phyloP scores from a whole-genome alignment of 1,284 basidiomycete genomes.

The Coniferiporia sulphurascens region DNA sequence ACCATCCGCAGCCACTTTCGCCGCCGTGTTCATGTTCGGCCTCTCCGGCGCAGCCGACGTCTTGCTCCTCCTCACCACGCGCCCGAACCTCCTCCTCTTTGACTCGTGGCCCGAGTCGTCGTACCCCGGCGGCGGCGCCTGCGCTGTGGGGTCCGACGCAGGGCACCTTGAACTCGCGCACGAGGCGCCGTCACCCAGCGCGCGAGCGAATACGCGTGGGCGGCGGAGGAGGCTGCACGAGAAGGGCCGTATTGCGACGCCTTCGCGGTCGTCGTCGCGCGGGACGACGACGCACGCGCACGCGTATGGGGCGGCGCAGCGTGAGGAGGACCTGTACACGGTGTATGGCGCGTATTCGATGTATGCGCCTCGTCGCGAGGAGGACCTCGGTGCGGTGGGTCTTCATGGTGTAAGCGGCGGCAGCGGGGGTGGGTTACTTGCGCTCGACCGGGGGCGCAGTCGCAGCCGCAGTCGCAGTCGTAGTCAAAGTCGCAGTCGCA shows the following conservation, averaged over 20 bases:
- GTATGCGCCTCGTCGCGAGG: background rate
- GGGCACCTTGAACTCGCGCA: background rate
- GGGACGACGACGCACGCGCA: background rate
- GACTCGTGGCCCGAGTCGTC: background rate
- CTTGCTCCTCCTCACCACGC: constrained; percentile 9
- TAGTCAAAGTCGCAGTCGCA: background rate
- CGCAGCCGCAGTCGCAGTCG: background rate
- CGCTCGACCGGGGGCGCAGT: background rate
- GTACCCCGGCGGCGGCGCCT: background rate
- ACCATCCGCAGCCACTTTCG: constrained; percentile 30
- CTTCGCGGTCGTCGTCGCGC: constrained; percentile 7
- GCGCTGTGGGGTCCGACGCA: background rate
- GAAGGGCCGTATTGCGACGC: constrained; percentile 3
- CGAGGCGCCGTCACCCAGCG: background rate
- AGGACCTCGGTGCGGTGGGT: background rate
- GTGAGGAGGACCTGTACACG: background rate
- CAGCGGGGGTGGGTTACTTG: background rate
- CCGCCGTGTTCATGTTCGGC: constrained; percentile 28
- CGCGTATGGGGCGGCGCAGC: background rate
- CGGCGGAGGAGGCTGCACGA: background rate
- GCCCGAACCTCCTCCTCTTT: constrained; percentile 13
- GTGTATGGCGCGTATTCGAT: background rate
- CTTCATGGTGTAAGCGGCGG: background rate
- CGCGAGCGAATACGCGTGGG: background rate
- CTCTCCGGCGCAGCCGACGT: constrained; percentile 13